Base-by-base conservation (phyloP, 805 yeast genomes). In the Lachancea waltii region DNA sequence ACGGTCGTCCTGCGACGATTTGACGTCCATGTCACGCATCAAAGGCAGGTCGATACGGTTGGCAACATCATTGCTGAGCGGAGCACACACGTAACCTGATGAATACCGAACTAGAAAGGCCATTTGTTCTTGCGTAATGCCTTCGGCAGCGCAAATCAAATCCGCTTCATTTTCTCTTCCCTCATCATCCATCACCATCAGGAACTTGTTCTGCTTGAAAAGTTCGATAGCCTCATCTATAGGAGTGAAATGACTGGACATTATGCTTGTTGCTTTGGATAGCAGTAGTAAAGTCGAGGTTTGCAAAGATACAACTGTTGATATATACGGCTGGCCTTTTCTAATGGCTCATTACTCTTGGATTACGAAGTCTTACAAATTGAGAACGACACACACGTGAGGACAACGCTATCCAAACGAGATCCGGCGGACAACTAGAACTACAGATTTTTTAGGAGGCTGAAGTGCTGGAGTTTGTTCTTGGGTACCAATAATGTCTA, bases 81-180 rank as follows among this genome's bases (percentile, higher is more conserved):
- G 98, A 10, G 79, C 95, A 66, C 99, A 92, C 3, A 92, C 86
- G 60, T 83, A 90, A 4, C 99, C 99, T 5, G 87, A 79, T 1
- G 89, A 77, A 50, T 83, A 72, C 49, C 90, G 79, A 32, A 92
- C 95, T 45, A 92, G 65, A 53, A 92, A 92, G 2, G 97, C 98
- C 96, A 92, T 86, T 48, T 87, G 77, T 54, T 80, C 80, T 31
- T 83, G 77, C 28, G 95, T 83, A 48, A 79, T 69, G 38, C 68
- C 68, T 48, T 82, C 77, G 26, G 96, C 99, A n/a, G 97, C 94
- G 34, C 85, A 80, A 50, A 92, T 86, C 54, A 92, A 70, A 58
- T 92, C 99, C 37, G 98, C 99, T 65, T 92, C 99, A 61, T 92
- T 92, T 62, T 92, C 99, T 51, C 99, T 79, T 56, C 74, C 74